phyloP scores from a whole-genome alignment of 2,329 filamentous ascomycete genomes.

The Ilyonectria sp. region DNA sequence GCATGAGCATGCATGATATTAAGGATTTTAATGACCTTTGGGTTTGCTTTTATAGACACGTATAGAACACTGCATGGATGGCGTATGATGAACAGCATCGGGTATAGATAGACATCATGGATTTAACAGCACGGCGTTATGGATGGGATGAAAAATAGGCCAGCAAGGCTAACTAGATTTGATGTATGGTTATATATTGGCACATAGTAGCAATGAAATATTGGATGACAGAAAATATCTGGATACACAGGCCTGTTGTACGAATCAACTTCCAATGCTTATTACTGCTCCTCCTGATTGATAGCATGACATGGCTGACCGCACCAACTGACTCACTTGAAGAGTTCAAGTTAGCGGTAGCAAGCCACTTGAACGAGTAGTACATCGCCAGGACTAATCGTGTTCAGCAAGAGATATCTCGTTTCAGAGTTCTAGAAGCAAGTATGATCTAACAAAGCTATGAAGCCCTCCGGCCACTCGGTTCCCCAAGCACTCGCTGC shows the following conservation, averaged over 20 bases:
- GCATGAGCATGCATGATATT: constrained; percentile 7
- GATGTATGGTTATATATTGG: not conserved
- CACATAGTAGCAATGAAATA: not conserved
- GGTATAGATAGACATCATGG: not conserved
- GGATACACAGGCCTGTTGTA: constrained; percentile 1
- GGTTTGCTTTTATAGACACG: constrained; percentile 2
- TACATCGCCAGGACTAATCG: not conserved
- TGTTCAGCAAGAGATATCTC: constrained; percentile 12
- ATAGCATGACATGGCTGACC: not conserved
- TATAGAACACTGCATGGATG: constrained; percentile 15
- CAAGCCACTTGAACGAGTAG: not conserved
- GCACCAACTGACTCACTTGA: not conserved
- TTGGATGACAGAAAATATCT: not conserved
- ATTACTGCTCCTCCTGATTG: not conserved
- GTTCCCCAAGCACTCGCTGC: constrained; percentile 5
- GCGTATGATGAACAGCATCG: constrained; percentile 8
- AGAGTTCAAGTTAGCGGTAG: not conserved
- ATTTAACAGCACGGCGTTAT: constrained; percentile 22
- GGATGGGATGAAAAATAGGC: constrained; percentile 3
- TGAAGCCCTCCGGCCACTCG: constrained; percentile 8
- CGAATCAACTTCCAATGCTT: not conserved
- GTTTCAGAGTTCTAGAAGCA: constrained; percentile 21
- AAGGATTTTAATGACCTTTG: constrained; percentile 5
- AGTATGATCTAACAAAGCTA: constrained; percentile 30
- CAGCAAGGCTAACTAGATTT: constrained; percentile 4